phyloP scores from a whole-genome alignment of 768 basidiomycete genomes.

The Phylloporus scabripes region DNA sequence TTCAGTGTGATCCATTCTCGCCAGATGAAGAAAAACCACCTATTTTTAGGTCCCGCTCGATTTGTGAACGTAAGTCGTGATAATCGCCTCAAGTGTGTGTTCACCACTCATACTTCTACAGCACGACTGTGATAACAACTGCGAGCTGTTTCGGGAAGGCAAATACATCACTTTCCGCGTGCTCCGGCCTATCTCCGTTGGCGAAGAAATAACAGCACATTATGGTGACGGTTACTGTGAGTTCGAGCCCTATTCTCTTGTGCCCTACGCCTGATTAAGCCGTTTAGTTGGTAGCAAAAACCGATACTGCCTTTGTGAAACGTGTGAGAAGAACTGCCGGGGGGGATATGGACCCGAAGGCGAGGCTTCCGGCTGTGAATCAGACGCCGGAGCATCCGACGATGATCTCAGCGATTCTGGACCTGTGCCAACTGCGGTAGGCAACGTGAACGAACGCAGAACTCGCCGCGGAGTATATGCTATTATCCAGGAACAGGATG shows the following conservation, averaged over 20 bases:
- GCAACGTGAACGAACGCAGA: constrained; percentile 73
- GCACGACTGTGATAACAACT: constrained; percentile 91
- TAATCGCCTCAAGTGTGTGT: not conserved
- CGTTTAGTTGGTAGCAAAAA: constrained; percentile 58
- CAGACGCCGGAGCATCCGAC: constrained; percentile 38
- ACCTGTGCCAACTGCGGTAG: constrained; percentile 41
- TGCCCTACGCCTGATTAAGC: constrained; percentile 27
- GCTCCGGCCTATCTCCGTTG: constrained; percentile 67
- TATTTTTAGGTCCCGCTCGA: constrained; percentile 86
- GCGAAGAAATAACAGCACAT: constrained; percentile 86
- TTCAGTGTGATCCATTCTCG: constrained; percentile 91
- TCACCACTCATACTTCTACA: constrained; percentile 26
- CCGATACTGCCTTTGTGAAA: constrained; percentile 78
- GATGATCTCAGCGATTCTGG: constrained; percentile 34
- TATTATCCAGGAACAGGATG: constrained; percentile 52
- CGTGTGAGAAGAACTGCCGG: constrained; percentile 68
- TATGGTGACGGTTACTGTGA: constrained; percentile 89
- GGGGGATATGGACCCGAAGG: constrained; percentile 66
- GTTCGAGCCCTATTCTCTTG: constrained; percentile 32
- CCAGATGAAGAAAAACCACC: constrained; percentile 87
- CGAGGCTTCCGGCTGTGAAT: constrained; percentile 43
- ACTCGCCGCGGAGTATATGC: constrained; percentile 82
- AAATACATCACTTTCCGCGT: constrained; percentile 87
- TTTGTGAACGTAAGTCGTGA: constrained; percentile 76
- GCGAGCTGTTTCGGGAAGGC: constrained; percentile 83